Percentiles rank a stretch among this genome's conserved stretches.
phyloP scores from a whole-genome alignment of 2,329 filamentous ascomycete genomes.

The Pseudogymnoascus sp. region DNA sequence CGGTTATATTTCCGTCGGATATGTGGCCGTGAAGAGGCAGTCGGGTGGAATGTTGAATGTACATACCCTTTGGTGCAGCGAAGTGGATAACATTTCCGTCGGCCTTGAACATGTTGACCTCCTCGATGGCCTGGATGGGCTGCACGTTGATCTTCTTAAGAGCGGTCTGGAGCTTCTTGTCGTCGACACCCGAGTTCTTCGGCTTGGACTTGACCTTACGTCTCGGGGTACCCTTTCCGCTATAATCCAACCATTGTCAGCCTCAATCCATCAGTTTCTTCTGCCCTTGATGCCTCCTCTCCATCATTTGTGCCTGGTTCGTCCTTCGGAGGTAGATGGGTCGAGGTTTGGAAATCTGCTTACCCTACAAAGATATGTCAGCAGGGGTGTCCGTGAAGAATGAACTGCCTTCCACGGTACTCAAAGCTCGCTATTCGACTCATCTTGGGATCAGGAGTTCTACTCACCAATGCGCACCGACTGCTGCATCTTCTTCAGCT shows the following conservation, averaged over 20 bases:
- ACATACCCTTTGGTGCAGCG: constrained; percentile 83
- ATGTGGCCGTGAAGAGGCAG: neutral
- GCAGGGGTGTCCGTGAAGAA: constrained; percentile 1
- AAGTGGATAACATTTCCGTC: constrained; percentile 99
- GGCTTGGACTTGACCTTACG: constrained; percentile 98
- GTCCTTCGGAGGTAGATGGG: neutral
- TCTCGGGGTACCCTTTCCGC: constrained; percentile 96
- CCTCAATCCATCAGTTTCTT: constrained; percentile 15
- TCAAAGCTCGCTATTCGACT: neutral
- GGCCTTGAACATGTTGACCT: constrained; percentile 99
- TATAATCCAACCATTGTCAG: constrained; percentile 22
- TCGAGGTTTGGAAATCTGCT: constrained; percentile 2
- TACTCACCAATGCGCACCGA: constrained; percentile 41
- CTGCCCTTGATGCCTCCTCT: neutral
- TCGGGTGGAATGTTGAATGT: neutral
- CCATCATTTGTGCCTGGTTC: neutral
- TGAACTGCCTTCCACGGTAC: neutral
- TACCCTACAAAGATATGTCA: constrained; percentile 8
- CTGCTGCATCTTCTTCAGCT: constrained; percentile 58
- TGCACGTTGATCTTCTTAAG: constrained; percentile 99
- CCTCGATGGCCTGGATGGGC: constrained; percentile 98
- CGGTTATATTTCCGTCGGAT: neutral
- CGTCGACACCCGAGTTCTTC: constrained; percentile 84
- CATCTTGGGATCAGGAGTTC: neutral
- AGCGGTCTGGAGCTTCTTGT: constrained; percentile 97